These are phyloP conservation scores for Physcia stellaris DNA, from an alignment of 495 filamentous ascomycete species.

Conservation along the genomic window DNA sequence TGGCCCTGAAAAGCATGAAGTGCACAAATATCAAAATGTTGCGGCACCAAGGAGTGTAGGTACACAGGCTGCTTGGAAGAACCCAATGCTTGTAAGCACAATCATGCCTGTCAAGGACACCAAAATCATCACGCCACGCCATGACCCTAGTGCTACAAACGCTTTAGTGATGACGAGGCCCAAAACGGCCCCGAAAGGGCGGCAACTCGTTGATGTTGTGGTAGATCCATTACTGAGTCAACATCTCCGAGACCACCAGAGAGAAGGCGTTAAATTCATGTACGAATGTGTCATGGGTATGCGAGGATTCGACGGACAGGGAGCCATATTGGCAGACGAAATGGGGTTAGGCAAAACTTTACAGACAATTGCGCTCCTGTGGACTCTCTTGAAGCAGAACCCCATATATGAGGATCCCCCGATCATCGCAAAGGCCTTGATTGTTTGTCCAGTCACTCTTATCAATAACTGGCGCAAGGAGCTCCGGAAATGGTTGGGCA, in stretches of 20 bases:
- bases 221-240: conserved; percentile 58
- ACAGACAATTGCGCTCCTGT: conserved; percentile 65
- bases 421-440: conserved; percentile 64
- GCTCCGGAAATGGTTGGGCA: conserved; percentile 69
- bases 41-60: conserved; percentile 16
- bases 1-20: conserved; percentile 7
- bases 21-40: conserved; percentile 11
- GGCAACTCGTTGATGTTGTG: conserved; percentile 65
- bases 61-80: conserved; percentile 14
- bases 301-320: conserved; percentile 54
- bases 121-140: conserved; percentile 42
- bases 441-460: conserved; percentile 69
- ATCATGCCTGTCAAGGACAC: conserved; percentile 30
- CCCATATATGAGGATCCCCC: conserved; percentile 43
- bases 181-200: conserved; percentile 40
- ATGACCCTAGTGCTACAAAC: conserved; percentile 46
- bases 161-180: conserved; percentile 63
- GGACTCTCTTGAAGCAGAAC: conserved; percentile 74
- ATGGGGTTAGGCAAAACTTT: conserved; percentile 76
- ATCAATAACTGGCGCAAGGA: conserved; percentile 75
- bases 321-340: conserved; percentile 68
- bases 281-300: conserved; percentile 83
- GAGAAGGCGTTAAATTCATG: conserved; percentile 63
- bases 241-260: conserved; percentile 60
- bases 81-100: conserved; percentile 42